Evolutionary conservation across 2,329 filamentous ascomycete genomes (phyloP).

Genomic region (Nemania diffusa): DNA sequence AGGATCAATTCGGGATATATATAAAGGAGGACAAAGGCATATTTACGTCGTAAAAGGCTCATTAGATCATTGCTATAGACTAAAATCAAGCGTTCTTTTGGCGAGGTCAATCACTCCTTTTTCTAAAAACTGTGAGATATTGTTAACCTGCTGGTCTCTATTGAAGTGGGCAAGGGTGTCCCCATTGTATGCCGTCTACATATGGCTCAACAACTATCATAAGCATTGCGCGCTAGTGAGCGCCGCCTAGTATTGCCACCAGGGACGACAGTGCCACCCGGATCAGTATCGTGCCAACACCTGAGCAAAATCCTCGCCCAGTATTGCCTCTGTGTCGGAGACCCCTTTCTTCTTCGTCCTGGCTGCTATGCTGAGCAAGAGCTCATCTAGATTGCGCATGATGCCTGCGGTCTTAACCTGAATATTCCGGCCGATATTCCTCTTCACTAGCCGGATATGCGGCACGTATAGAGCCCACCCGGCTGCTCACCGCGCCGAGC

Average conservation of each 20-base stretch:
- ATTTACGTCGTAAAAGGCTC: not conserved
- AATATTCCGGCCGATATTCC: constrained; percentile 55
- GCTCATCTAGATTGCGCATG: constrained; percentile 65
- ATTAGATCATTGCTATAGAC: constrained; percentile 23
- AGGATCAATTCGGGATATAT: not conserved
- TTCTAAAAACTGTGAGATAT: no score
- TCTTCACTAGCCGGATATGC: constrained; percentile 65
- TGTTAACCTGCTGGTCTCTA: not conserved
- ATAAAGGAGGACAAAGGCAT: not conserved
- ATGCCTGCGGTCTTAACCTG: constrained; percentile 69
- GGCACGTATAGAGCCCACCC: constrained; percentile 60
- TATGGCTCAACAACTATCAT: not conserved
- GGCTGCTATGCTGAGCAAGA: constrained; percentile 63
- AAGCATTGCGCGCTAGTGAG: not conserved
- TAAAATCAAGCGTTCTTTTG: not conserved
- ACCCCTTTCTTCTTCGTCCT: constrained; percentile 67
- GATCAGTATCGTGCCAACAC: constrained; percentile 33
- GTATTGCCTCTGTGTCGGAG: constrained; percentile 63
- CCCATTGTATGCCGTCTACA: no score
- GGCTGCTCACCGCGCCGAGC: constrained; percentile 62
- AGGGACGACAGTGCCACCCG: constrained; percentile 14
- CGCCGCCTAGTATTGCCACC: not conserved
- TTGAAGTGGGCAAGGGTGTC: not conserved
- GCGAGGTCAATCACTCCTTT: not conserved
- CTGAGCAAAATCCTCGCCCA: constrained; percentile 63